Evolutionary conservation across 2,329 filamentous ascomycete species (phyloP).

Genomic region (Colletotrichum sp.): DNA sequence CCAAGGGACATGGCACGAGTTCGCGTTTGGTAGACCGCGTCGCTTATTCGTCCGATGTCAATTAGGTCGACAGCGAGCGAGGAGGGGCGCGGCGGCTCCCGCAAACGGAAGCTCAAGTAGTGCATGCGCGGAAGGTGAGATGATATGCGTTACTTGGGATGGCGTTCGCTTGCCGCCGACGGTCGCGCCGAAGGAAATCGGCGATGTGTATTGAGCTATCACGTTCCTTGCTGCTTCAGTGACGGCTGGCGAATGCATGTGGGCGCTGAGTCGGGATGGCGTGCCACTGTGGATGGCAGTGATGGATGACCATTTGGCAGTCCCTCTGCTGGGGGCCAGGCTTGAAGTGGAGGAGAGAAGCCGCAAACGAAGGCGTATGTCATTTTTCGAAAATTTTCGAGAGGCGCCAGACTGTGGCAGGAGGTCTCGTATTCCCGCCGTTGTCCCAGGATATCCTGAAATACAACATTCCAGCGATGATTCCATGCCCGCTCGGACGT

Average conservation of each 20-base stretch:
- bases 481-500: conserved; percentile 4
- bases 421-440: neutral
- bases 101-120: neutral
- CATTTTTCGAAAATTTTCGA: neutral
- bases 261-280: neutral
- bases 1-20: neutral
- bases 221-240: neutral
- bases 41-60: neutral
- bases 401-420: neutral
- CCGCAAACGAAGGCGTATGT: neutral
- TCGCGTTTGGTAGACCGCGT: neutral
- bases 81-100: neutral
- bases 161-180: neutral
- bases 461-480: neutral
- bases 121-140: neutral
- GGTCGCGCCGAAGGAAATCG: neutral
- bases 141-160: neutral
- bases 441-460: conserved; percentile 9
- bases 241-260: neutral
- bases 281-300: neutral
- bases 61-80: neutral
- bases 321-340: neutral
- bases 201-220: neutral
- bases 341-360: neutral
- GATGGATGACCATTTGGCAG: neutral